Evolutionary conservation across 148 eudicot genomes (phyloP), one percentile per base, ranked within the genome.

Genomic region (Suaeda aralocaspica): DNA sequence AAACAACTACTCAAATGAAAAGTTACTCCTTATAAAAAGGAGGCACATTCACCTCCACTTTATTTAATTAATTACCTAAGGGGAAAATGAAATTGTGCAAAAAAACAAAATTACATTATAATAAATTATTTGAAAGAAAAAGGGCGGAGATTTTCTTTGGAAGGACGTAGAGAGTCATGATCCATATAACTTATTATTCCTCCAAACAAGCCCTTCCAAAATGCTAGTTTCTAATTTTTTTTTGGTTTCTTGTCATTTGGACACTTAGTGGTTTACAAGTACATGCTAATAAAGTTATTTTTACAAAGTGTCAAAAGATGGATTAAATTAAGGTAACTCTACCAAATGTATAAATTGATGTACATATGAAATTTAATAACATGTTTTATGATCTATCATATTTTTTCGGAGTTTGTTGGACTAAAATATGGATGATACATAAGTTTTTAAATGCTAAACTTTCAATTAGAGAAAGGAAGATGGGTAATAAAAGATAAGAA

Each of bases 121-220:
- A 18, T 15, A 65, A 4, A 64, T 0, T 50, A 41, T 34, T 26
- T 28, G 60, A 74, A 69, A 55, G 49, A 44, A 68, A 64, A 71
- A 72, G 55, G 69, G 76, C 26, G 19, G 50, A 21, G 22, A 48
- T 18, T 68, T 1, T 21, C 60, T 79, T 77, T 69, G 83, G 89
- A 85, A 81, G 74, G 72, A 84, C 82, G 74, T 78, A 62, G 74
- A 70, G 60, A 68, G 81, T 57, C 58, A 65, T 30, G 68, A 80
- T 72, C 80, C 83, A 74, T 51, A 77, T 21, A 42, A 64, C 63
- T 76, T 53, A 85, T 77, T 87, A 87, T 89, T 92, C 95, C 77
- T 80, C 82, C 90, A 85, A 87, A 85, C 89, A 82, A 71, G 71
- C 83, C 76, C 80, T 74, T 84, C 91, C 97, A 92, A 72, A 75